Percentiles rank a stretch among this genome's conserved stretches.
These are phyloP conservation scores for Ceratobasidium sp. DNA, from an alignment of 1,284 basidiomycete species.

Conservation along the genomic window DNA sequence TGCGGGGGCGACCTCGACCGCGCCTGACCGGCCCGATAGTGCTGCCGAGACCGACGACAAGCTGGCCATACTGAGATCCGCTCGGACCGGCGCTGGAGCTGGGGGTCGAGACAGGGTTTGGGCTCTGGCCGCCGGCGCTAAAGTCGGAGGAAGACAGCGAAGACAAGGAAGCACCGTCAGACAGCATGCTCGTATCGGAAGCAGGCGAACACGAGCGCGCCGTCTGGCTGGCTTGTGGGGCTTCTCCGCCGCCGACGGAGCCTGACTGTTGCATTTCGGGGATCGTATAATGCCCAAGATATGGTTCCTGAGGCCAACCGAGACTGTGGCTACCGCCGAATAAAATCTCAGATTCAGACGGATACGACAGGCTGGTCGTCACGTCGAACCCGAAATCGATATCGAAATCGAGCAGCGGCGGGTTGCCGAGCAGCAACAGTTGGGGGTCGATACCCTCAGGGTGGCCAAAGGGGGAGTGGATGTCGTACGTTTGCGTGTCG, in stretches of 20 bases:
- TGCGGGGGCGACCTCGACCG: slow-evolving; percentile 20
- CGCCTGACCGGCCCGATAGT: slow-evolving; percentile 25
- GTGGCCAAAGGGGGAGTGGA: slow-evolving; percentile 15
- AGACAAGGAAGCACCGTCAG: slow-evolving; percentile 14
- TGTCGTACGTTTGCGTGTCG: slow-evolving; percentile 16
- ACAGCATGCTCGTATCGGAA: slow-evolving; percentile 28
- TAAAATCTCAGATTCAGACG: slow-evolving; percentile 1
- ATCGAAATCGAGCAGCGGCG: neutral
- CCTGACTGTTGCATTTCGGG: slow-evolving; percentile 14
- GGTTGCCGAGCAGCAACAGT: neutral
- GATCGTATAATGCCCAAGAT: slow-evolving; percentile 14
- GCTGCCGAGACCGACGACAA: neutral
- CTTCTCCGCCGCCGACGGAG: neutral
- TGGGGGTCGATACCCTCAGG: slow-evolving; percentile 6
- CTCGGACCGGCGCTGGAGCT: slow-evolving; percentile 20
- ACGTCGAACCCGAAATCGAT: neutral
- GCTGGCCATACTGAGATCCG: neutral
- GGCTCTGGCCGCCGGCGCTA: neutral
- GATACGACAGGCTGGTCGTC: neutral
- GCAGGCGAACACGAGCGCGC: slow-evolving; percentile 28
- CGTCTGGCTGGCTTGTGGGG: neutral
- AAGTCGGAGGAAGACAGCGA: neutral
- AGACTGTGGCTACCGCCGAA: slow-evolving; percentile 12
- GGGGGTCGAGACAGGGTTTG: neutral
- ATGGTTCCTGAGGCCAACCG: slow-evolving; percentile 27